Conservation (phyloP, 768 basidiomycete genomes). For the Tremella yokohamensis region DNA sequence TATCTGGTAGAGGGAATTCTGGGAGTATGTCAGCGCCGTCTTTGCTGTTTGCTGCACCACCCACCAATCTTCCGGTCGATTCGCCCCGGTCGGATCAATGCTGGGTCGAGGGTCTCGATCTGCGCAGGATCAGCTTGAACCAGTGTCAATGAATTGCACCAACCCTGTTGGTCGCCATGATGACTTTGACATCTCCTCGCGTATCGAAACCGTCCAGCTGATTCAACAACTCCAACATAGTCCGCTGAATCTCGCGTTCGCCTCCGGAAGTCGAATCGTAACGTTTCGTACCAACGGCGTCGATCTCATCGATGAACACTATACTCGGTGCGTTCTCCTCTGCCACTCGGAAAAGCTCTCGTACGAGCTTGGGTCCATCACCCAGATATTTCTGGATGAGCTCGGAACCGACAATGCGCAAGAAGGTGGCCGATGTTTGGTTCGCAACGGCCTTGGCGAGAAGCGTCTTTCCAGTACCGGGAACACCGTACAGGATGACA, state of each 20-base stretch:
- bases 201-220: constrained; percentile 99
- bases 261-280: constrained; percentile 99
- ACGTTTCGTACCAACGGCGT: constrained; percentile 97
- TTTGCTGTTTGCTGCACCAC: constrained; percentile 8
- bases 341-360: constrained; percentile 93
- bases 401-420: constrained; percentile 95
- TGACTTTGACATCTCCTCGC: constrained; percentile 98
- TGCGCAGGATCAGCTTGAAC: constrained; percentile 22
- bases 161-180: constrained; percentile 92
- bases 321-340: constrained; percentile 98
- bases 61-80: constrained; percentile 92
- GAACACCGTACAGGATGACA: constrained; percentile 97
- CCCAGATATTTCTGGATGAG: constrained; percentile 99
- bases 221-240: constrained; percentile 97
- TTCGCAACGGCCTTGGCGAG: constrained; percentile 97
- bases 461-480: constrained; percentile 96
- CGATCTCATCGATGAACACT: constrained; percentile 99
- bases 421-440: constrained; percentile 95
- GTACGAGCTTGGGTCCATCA: constrained; percentile 95
- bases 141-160: constrained; percentile 5
- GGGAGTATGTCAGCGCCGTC: constrained; percentile 7
- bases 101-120: constrained; percentile 95
- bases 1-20: constrained; percentile 75
- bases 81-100: constrained; percentile 94
- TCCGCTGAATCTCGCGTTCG: constrained; percentile 97